These are phyloP conservation scores for Pouteria campechiana DNA, from an alignment of 179 eudicot genomes.

Conservation along the genomic window DNA sequence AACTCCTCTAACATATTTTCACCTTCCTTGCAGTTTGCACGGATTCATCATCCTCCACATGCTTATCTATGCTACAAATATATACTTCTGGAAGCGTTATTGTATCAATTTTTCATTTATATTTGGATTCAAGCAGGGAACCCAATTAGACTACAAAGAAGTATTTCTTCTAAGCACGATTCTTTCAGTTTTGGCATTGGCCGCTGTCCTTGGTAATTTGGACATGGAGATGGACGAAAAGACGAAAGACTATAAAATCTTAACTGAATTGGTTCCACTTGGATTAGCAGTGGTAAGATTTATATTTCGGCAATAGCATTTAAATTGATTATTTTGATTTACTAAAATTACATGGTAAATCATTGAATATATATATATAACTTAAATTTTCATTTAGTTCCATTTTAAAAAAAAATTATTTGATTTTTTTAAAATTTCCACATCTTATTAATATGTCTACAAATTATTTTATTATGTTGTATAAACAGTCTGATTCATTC, in stretches of 20 bases:
- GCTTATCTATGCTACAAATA: conserved; percentile 22
- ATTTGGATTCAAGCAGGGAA: conserved; percentile 56
- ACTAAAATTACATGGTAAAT: no score
- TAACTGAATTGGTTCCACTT: conserved; percentile 51
- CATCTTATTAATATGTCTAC: no score
- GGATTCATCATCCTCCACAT: conserved; percentile 25
- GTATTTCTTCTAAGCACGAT: conserved; percentile 41
- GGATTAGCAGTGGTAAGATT: conserved; percentile 36
- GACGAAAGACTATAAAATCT: conserved; percentile 9
- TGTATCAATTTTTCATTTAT: conserved; percentile 44
- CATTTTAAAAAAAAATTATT: no score
- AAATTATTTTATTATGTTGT: no score
- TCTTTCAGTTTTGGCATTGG: conserved; percentile 41
- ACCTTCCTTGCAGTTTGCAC: conserved; percentile 23
- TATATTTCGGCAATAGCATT: no score
- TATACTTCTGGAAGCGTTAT: conserved; percentile 28
- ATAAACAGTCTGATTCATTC: no score
- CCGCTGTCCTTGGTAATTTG: conserved; percentile 43
- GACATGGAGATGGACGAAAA: conserved; percentile 36
- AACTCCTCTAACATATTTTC: conserved; percentile 23
- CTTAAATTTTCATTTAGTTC: no score
- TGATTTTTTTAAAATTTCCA: no score
- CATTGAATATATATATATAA: no score
- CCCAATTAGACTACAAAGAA: conserved; percentile 41
- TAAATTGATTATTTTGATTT: no score